phyloP scores from a whole-genome alignment of 768 basidiomycete species.

The Sutorius australiensis region DNA sequence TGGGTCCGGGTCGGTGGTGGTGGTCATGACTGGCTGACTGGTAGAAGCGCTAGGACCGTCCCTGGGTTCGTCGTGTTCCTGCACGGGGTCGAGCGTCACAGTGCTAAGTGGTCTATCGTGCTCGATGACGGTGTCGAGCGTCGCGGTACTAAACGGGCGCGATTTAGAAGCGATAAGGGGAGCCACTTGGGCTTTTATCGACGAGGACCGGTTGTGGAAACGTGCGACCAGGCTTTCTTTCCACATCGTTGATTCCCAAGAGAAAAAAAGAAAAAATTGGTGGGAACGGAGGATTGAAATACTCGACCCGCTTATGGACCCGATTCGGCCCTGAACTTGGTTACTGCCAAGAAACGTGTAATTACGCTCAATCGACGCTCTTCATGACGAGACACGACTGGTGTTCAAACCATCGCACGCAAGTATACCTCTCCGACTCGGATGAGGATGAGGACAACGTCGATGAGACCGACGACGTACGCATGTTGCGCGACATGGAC shows the following conservation, averaged over 20 bases:
- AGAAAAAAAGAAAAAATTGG: not conserved
- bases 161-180: slow-evolving; percentile 14
- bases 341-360: too few species aligned
- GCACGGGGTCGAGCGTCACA: slow-evolving; percentile 8
- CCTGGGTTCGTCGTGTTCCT: slow-evolving; percentile 2
- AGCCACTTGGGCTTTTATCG: slow-evolving; percentile 5
- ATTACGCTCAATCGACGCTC: too few species aligned
- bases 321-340: too few species aligned
- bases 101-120: not conserved
- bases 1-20: too few species aligned
- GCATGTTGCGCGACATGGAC: slow-evolving; percentile 50
- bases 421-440: slow-evolving; percentile 10
- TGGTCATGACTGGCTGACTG: too few species aligned
- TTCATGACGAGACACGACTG: too few species aligned
- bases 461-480: slow-evolving; percentile 21
- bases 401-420: too few species aligned
- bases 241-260: slow-evolving; percentile 4
- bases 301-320: not conserved
- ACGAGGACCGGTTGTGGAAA: slow-evolving; percentile 9
- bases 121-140: not conserved
- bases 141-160: slow-evolving; percentile 1
- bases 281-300: not conserved
- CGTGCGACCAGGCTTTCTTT: slow-evolving; percentile 12
- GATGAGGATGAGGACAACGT: slow-evolving; percentile 12
- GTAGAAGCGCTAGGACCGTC: not conserved